Conservation (phyloP, 2,329 filamentous ascomycete genomes). For the Diaporthe batatas region DNA sequence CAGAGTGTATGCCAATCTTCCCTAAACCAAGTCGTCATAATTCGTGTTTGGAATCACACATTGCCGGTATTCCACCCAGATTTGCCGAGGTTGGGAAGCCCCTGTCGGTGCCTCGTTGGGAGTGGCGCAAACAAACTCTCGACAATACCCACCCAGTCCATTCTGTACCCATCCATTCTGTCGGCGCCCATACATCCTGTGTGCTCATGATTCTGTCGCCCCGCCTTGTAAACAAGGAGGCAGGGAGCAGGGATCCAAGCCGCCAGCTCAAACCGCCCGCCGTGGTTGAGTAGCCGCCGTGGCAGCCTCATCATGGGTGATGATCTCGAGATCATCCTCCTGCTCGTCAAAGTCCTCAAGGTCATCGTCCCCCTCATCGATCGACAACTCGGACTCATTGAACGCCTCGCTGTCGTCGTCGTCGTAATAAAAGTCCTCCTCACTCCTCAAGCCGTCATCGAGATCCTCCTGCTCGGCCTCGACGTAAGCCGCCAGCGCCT, state of each 20-base stretch:
- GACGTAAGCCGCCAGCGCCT: constrained; percentile 43
- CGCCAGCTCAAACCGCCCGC: neutral
- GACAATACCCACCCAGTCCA: neutral
- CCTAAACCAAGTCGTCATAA: neutral
- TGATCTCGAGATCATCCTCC: constrained; percentile 16
- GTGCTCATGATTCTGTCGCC: too few species aligned
- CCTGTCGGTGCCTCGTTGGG: too few species aligned
- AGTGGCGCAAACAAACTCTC: neutral
- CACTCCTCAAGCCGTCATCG: constrained; percentile 22
- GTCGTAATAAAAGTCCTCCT: constrained; percentile 36
- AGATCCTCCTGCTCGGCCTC: constrained; percentile 28
- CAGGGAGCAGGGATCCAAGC: neutral
- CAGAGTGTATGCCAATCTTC: neutral
- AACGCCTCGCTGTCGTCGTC: constrained; percentile 42
- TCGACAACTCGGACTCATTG: neutral
- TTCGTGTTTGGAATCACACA: neutral
- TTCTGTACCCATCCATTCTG: too few species aligned
- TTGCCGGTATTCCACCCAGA: neutral
- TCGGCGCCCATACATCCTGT: too few species aligned
- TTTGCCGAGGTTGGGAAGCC: neutral
- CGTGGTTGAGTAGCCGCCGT: neutral
- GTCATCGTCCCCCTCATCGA: constrained; percentile 12
- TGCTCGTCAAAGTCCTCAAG: constrained; percentile 18
- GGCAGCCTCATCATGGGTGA: constrained; percentile 1
- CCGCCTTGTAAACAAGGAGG: neutral